Base-by-base conservation (phyloP, 768 basidiomycete species). In the Nidularia pulvinata region DNA sequence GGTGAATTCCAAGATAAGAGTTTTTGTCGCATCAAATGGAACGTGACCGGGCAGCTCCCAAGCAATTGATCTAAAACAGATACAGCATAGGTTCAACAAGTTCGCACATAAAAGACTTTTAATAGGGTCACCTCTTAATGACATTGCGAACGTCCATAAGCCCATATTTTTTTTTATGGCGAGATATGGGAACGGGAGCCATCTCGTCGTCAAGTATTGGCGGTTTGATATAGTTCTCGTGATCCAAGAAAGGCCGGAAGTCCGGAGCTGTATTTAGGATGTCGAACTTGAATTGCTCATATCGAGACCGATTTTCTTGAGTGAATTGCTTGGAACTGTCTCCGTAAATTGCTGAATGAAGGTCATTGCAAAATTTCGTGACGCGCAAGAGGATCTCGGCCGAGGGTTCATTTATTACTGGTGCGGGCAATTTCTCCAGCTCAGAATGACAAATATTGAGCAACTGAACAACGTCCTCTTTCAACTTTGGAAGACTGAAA, bases 401-500 rank as follows among this genome's bases (percentile, higher is more conserved):
- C 2, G 74, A 65, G 0, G 82, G 75, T 33, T 83, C 74, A 7
- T 56, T 57, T 2, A 62, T 64, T 7, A 73, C 58, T 0, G 65
- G 65, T 0, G 63, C 57, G 0, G 86, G 85, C 4, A 86, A 73
- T 11, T 53, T 44, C 0, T 56, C 55, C 4, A 85, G 58, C 1
- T 76, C 69, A 0, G 59, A 42, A 9, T 57, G 46, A 53, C 72
- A 77, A 32, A 62, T 44, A 1, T 35, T 54, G 4, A 88, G 72
- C 7, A 77, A 70, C 5, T 58, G 58, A 2, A 73, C 67, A 4
- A 83, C 71, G 16, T 75, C 63, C 1, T 57, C 49, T 22, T 57
- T 69, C 7, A 87, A 69, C 14, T 60, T 57, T 3, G 83, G 84
- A 13, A 87, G 66, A 42, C 85, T 87, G 25, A 25, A 25, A 52